Conservation (phyloP, 768 basidiomycete genomes). For the Tricholoma terreum region DNA sequence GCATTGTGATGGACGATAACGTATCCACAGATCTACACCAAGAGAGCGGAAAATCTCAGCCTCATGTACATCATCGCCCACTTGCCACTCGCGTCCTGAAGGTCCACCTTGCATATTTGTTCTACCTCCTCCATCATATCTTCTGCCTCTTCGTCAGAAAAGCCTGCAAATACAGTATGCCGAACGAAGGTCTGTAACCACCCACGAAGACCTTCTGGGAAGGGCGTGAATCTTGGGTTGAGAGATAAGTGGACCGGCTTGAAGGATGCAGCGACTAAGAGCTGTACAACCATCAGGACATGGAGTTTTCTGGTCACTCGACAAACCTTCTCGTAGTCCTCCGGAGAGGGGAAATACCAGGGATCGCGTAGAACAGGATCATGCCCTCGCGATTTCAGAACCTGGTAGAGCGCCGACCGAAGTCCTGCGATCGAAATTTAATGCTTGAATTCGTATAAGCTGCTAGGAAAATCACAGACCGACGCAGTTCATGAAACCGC, state of each 20-base stretch:
- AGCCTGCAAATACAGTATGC: slow-evolving; percentile 50
- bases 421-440: slow-evolving; percentile 43
- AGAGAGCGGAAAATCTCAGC: slow-evolving; percentile 57
- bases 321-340: slow-evolving; percentile 58
- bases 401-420: slow-evolving; percentile 52
- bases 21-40: slow-evolving; percentile 20
- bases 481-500: slow-evolving; percentile 68
- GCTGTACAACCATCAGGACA: slow-evolving; percentile 28
- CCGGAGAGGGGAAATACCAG: slow-evolving; percentile 79
- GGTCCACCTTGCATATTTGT: slow-evolving; percentile 52
- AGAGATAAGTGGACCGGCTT: slow-evolving; percentile 50
- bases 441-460: not conserved
- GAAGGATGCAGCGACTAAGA: slow-evolving; percentile 55
- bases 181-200: slow-evolving; percentile 72
- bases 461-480: slow-evolving; percentile 35
- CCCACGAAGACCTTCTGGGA: slow-evolving; percentile 47
- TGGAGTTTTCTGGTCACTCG: not conserved
- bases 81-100: slow-evolving; percentile 49
- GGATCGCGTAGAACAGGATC: slow-evolving; percentile 66
- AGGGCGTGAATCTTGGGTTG: slow-evolving; percentile 51
- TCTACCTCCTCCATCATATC: slow-evolving; percentile 62
- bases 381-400: slow-evolving; percentile 48
- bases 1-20: not conserved
- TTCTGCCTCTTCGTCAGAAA: slow-evolving; percentile 52
- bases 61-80: slow-evolving; percentile 77